Conservation (phyloP, 306 rosid species). For the Cucumis melo region DNA sequence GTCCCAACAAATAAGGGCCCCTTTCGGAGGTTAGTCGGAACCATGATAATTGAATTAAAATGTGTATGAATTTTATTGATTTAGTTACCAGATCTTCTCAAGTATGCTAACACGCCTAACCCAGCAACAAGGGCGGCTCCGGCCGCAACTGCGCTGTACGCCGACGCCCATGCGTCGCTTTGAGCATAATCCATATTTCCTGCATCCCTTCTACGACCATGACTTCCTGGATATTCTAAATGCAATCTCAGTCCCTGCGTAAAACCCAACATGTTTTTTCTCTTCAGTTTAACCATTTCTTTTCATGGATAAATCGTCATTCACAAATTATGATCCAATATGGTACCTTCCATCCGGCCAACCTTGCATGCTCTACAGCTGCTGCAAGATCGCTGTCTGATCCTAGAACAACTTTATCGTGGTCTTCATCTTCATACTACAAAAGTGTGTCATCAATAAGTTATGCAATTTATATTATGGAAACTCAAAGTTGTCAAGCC, state of each 20-base stretch:
- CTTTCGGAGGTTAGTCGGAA: background rate
- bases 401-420: slow-evolving; percentile 67
- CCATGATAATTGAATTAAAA: background rate
- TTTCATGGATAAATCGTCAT: background rate
- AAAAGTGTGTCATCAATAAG: background rate
- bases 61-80: background rate
- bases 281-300: background rate
- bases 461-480: background rate
- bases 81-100: slow-evolving; percentile 32
- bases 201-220: slow-evolving; percentile 13
- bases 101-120: slow-evolving; percentile 42
- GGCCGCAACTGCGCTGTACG: slow-evolving; percentile 47
- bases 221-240: slow-evolving; percentile 58
- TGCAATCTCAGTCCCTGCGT: slow-evolving; percentile 81
- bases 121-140: slow-evolving; percentile 67
- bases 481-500: background rate
- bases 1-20: background rate
- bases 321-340: background rate
- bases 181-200: slow-evolving; percentile 27
- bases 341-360: slow-evolving; percentile 77
- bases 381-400: slow-evolving; percentile 78
- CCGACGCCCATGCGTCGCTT: slow-evolving; percentile 51
- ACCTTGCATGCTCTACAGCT: slow-evolving; percentile 87
- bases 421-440: slow-evolving; percentile 97
- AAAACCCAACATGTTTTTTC: background rate